These are phyloP conservation scores for Xylariaceae sp. DNA, from an alignment of 2,329 filamentous ascomycete species.

Conservation along the genomic window DNA sequence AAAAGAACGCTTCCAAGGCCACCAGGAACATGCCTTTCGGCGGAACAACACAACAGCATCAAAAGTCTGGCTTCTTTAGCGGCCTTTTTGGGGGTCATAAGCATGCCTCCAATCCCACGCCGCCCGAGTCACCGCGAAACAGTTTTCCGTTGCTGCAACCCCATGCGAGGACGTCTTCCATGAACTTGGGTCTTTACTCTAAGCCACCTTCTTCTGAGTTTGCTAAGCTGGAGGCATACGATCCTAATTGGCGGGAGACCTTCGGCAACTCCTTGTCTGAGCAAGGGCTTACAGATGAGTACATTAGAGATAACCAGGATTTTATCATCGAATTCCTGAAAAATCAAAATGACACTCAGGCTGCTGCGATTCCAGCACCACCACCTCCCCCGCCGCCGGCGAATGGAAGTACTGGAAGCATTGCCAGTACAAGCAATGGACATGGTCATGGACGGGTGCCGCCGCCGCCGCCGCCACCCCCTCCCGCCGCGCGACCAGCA, in stretches of 20 bases:
- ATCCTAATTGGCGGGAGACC: constrained; percentile 61
- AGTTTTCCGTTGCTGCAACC: constrained; percentile 36
- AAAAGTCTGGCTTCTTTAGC: constrained; percentile 51
- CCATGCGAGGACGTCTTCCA: constrained; percentile 38
- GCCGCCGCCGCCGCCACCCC: constrained; percentile 37
- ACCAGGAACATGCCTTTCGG: constrained; percentile 76
- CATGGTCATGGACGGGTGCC: constrained; percentile 39
- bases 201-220: constrained; percentile 50
- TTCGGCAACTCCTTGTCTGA: constrained; percentile 60
- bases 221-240: constrained; percentile 58
- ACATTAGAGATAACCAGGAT: constrained; percentile 64
- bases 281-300: constrained; percentile 62
- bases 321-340: constrained; percentile 63
- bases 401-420: constrained; percentile 34
- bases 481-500: constrained; percentile 25
- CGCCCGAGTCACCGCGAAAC: constrained; percentile 53
- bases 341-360: constrained; percentile 47
- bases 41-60: constrained; percentile 43
- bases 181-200: constrained; percentile 43
- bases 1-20: constrained; percentile 90
- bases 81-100: constrained; percentile 59
- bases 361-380: constrained; percentile 37
- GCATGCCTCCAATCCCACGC: constrained; percentile 53
- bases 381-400: constrained; percentile 37
- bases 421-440: constrained; percentile 25